phyloP scores from a whole-genome alignment of 2,329 filamentous ascomycete species.

The Thermothelomyces thermophilus region DNA sequence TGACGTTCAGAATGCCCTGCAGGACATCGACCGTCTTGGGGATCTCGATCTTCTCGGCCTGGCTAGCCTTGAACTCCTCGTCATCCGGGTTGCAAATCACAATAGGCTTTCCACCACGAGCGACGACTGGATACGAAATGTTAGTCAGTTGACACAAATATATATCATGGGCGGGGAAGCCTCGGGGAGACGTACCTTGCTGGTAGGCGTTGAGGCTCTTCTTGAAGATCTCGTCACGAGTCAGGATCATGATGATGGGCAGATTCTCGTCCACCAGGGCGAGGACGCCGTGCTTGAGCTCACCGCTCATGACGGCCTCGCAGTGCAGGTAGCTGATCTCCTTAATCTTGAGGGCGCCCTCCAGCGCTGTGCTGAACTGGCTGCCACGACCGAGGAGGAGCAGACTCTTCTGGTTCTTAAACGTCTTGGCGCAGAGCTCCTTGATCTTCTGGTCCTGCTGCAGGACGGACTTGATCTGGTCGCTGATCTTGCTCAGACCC shows the following conservation, averaged over 20 bases:
- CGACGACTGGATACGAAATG: slow-evolving; percentile 62
- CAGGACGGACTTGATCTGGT: slow-evolving; percentile 86
- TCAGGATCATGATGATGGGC: slow-evolving; percentile 99
- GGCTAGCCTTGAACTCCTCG: slow-evolving; percentile 77
- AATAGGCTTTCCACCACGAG: slow-evolving; percentile 90
- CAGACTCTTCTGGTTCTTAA: slow-evolving; percentile 96
- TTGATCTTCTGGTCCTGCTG: slow-evolving; percentile 92
- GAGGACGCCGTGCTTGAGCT: slow-evolving; percentile 97
- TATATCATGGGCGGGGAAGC: not conserved
- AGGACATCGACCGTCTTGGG: slow-evolving; percentile 91
- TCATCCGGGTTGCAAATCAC: slow-evolving; percentile 95
- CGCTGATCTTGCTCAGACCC: slow-evolving; percentile 77
- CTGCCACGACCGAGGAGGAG: slow-evolving; percentile 89
- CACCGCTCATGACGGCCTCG: slow-evolving; percentile 99
- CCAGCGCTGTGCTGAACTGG: slow-evolving; percentile 93
- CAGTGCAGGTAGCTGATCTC: slow-evolving; percentile 99
- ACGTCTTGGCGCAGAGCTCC: slow-evolving; percentile 80
- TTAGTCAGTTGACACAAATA: slow-evolving; percentile 20
- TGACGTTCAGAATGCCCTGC: slow-evolving; percentile 95
- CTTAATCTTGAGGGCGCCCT: slow-evolving; percentile 99
- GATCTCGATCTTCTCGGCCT: slow-evolving; percentile 96
- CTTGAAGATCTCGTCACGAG: slow-evolving; percentile 89
- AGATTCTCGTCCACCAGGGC: slow-evolving; percentile 97
- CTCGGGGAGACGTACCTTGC: slow-evolving; percentile 60
- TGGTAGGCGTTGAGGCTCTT: slow-evolving; percentile 99